Percentiles rank a stretch among this genome's conserved stretches.
Conservation (phyloP, 129 eudicot genomes). For the Saposhnikovia divaricata region DNA sequence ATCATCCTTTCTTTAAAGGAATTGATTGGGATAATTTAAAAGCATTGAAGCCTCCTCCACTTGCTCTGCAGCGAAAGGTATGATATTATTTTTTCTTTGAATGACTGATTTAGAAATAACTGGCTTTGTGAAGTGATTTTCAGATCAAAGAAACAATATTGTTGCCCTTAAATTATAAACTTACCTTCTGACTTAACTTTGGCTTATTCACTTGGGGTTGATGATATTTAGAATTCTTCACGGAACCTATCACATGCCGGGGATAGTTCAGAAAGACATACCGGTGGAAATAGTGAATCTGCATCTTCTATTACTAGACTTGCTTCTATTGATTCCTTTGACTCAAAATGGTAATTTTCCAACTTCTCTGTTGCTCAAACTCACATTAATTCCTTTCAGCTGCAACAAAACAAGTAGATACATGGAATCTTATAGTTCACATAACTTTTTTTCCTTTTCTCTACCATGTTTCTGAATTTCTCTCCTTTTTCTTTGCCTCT, state of each 20-base stretch:
- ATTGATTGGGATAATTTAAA: slow-evolving; percentile 72
- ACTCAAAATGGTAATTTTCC: slow-evolving; percentile 75
- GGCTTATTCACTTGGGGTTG: slow-evolving; percentile 41
- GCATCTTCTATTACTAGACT: slow-evolving; percentile 73
- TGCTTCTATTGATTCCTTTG: slow-evolving; percentile 93
- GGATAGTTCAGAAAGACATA: slow-evolving; percentile 37
- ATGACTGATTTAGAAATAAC: background rate
- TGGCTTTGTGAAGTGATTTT: background rate
- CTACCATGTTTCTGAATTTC: background rate
- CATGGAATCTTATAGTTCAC: background rate
- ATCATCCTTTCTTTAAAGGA: slow-evolving; percentile 73
- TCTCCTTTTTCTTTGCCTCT: background rate
- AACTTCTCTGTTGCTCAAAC: background rate
- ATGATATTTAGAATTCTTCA: slow-evolving; percentile 48
- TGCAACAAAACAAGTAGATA: background rate
- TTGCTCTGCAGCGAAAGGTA: slow-evolving; percentile 57
- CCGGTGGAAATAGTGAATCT: slow-evolving; percentile 33
- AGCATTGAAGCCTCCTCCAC: slow-evolving; percentile 56
- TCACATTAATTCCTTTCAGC: background rate
- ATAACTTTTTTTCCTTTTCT: background rate
- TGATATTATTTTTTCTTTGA: no score
- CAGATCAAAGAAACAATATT: background rate
- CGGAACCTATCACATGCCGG: slow-evolving; percentile 65
- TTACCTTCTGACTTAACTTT: slow-evolving; percentile 12
- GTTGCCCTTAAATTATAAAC: slow-evolving; percentile 15